Conservation (phyloP, 345 rosid genomes). For the Arabis alpina region DNA sequence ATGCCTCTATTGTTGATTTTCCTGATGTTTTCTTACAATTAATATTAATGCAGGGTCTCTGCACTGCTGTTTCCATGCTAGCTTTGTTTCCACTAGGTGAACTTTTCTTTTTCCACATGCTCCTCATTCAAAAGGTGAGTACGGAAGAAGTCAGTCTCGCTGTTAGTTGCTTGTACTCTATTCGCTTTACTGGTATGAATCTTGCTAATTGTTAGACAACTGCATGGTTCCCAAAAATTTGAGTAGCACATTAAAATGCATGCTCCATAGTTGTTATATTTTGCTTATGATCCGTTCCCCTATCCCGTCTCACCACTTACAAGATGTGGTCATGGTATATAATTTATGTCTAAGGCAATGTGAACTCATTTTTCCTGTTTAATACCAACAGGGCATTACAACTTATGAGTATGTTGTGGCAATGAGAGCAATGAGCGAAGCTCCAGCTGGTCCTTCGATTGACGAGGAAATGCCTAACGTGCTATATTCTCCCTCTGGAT, state of each 20-base stretch:
- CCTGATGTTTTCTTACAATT: slow-evolving; percentile 17
- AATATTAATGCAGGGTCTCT: slow-evolving; percentile 63
- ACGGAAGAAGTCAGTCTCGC: neutral
- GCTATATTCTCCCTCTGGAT: slow-evolving; percentile 88
- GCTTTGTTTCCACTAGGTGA: slow-evolving; percentile 93
- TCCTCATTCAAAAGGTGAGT: slow-evolving; percentile 90
- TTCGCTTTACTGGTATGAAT: neutral
- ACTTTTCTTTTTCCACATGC: slow-evolving; percentile 96
- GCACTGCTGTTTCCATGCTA: slow-evolving; percentile 86
- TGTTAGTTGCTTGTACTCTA: neutral
- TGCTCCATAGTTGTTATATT: slow-evolving; percentile 8
- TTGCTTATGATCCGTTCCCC: neutral
- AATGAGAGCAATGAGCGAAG: slow-evolving; percentile 98
- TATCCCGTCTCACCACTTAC: neutral
- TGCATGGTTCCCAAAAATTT: neutral
- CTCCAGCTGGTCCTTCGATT: slow-evolving; percentile 73
- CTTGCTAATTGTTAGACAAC: neutral
- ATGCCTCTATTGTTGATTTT: slow-evolving; percentile 35
- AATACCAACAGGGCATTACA: slow-evolving; percentile 70
- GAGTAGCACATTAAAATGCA: slow-evolving; percentile 4
- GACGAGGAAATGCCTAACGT: slow-evolving; percentile 82
- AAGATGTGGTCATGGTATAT: too few species aligned
- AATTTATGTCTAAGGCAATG: neutral
- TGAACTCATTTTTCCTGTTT: slow-evolving; percentile 7
- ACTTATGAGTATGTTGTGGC: slow-evolving; percentile 98